Evolutionary conservation across 1,284 basidiomycete species (phyloP).

Genomic region (Ustilago vetiveriae): DNA sequence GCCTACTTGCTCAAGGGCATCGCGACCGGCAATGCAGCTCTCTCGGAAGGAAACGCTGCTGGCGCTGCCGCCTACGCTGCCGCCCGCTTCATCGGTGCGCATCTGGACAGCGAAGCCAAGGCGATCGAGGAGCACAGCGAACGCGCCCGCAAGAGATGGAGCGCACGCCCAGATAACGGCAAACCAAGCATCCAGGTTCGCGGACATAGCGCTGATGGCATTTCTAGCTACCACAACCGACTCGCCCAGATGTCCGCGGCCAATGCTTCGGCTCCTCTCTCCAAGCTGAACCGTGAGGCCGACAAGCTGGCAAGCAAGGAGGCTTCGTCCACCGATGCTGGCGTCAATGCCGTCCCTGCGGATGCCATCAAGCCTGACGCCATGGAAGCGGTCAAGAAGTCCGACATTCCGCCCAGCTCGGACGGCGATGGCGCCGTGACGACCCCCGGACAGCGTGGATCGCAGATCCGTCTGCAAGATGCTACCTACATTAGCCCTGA

Average conservation of each 20-base stretch:
- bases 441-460: constrained; percentile 24
- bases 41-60: constrained; percentile 64
- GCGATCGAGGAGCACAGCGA: constrained; percentile 38
- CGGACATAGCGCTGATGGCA: constrained; percentile 32
- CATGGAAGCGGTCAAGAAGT: constrained; percentile 21
- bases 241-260: constrained; percentile 43
- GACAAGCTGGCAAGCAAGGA: constrained; percentile 25
- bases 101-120: constrained; percentile 52
- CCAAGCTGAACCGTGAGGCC: constrained; percentile 35
- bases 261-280: constrained; percentile 20
- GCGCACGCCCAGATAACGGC: constrained; percentile 21
- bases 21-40: constrained; percentile 68
- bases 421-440: constrained; percentile 47
- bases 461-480: constrained; percentile 40
- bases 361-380: constrained; percentile 35
- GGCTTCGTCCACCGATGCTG: constrained; percentile 3
- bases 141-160: constrained; percentile 29
- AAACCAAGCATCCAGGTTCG: constrained; percentile 7
- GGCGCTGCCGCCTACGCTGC: constrained; percentile 65
- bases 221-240: constrained; percentile 68
- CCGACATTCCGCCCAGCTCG: constrained; percentile 36
- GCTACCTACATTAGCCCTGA: constrained; percentile 43
- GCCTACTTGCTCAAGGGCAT: constrained; percentile 88
- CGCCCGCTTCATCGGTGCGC: constrained; percentile 65
- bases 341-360: constrained; percentile 40